Base-by-base conservation (phyloP, 176 grass and related monocot genomes). In the Secale cereale region DNA sequence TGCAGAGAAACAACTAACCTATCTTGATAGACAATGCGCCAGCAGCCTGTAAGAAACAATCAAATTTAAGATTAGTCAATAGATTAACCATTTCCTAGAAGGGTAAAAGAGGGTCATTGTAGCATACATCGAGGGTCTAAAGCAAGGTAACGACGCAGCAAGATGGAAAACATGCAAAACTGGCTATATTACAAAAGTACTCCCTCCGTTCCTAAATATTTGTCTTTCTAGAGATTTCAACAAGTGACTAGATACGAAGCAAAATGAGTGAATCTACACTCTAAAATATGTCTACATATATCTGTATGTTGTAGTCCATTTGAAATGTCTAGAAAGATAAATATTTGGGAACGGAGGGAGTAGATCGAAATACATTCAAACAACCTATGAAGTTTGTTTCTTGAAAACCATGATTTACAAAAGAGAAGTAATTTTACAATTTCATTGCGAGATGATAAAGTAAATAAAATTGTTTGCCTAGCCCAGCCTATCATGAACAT, bases 11-110 rank as follows among this genome's bases (percentile, higher is more conserved):
- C 2, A 85, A 92, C 91, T 95, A 26, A 95, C 96, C 93, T 83
- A 99, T 99, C 78, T 90, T 92, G 80, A 99, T 96, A 79, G 87
- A 96, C 41, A 99, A 91, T 61, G 97, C 97, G 12, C 97, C 93
- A 82, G 97, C 97, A 92, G 97, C 97, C 95, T 98, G 91, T 82
- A 89, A 87, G 62, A 91, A 90, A 40, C 32, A 91, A 86, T 5
- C 61, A 91, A 72, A 85, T 46, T n/a, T n/a, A 83, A 74, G 59
- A 74, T 90, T 75, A 94, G 87, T 68, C 62, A 23, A 59, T 0
- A 6, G 16, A 48, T 77, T 64, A 87, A 73, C 36, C 17, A 75
- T 29, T 50, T 74, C 46, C 15, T 19, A 29, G 27, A 74, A 48
- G 14, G 15, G 26, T 8, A 19, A 23, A 25, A 29, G 69, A 40